Conservation (phyloP, 768 basidiomycete species). For the Holtermanniella nyarrowii region DNA sequence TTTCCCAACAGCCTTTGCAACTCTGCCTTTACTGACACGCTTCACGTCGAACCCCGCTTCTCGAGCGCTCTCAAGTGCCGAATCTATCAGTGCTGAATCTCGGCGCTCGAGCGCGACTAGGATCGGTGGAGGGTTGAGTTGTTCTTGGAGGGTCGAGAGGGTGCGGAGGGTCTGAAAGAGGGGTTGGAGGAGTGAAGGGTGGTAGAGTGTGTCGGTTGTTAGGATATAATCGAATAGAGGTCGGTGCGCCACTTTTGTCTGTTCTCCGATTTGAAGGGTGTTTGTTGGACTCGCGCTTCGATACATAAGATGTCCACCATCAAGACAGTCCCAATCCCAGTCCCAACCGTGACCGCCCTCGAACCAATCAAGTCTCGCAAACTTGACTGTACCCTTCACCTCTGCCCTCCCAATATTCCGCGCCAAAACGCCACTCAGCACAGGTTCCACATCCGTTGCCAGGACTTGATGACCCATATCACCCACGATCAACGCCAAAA, state of each 20-base stretch:
- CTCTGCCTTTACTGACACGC: slow-evolving; percentile 52
- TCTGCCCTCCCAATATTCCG: slow-evolving; percentile 48
- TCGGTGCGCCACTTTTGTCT: too few relatives aligned
- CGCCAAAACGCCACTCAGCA: slow-evolving; percentile 55
- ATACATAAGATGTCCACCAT: not conserved
- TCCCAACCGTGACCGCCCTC: not conserved
- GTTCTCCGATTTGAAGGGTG: not conserved
- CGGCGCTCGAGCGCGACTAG: slow-evolving; percentile 66
- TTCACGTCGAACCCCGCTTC: slow-evolving; percentile 50
- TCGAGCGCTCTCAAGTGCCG: slow-evolving; percentile 51
- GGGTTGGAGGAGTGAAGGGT: slow-evolving; percentile 52
- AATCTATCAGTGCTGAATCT: slow-evolving; percentile 57
- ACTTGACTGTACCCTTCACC: not conserved
- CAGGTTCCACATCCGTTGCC: slow-evolving; percentile 61
- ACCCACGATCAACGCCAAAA: slow-evolving; percentile 61
- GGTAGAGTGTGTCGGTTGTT: slow-evolving; percentile 75
- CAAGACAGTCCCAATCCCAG: not conserved
- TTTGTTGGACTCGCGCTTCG: not conserved
- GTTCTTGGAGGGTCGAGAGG: slow-evolving; percentile 41
- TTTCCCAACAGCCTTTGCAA: slow-evolving; percentile 55
- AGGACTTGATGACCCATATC: slow-evolving; percentile 66
- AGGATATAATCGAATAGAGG: slow-evolving; percentile 67
- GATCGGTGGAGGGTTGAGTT: slow-evolving; percentile 45
- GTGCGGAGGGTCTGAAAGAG: slow-evolving; percentile 59
- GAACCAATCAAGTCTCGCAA: slow-evolving; percentile 10